Evolutionary conservation across 2,329 filamentous ascomycete species (phyloP).

Genomic region (Ascochyta lentis): DNA sequence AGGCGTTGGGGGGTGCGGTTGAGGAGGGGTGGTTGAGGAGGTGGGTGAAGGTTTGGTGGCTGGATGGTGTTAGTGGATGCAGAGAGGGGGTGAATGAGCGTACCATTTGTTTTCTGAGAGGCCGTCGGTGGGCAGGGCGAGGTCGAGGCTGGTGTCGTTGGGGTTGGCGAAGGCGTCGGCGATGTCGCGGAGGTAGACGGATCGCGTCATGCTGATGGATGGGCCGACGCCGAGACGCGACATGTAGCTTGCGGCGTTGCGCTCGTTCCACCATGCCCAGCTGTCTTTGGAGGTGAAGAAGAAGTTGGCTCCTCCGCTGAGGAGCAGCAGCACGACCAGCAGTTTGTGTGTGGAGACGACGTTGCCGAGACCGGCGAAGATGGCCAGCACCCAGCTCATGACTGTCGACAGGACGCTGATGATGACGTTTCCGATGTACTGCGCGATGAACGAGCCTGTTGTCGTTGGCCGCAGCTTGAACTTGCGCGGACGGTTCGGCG

Average conservation of each 20-base stretch:
- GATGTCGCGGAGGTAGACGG: conserved; percentile 83
- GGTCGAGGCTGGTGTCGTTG: conserved; percentile 39
- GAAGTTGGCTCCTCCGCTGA: conserved; percentile 76
- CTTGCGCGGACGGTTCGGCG: conserved; percentile 45
- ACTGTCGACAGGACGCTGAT: conserved; percentile 78
- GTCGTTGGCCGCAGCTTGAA: conserved; percentile 59
- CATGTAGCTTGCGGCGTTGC: conserved; percentile 83
- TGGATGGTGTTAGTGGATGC: conserved; percentile 22
- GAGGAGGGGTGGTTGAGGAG: conserved; percentile 38
- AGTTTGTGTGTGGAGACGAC: conserved; percentile 76
- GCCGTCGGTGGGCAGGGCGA: conserved; percentile 24
- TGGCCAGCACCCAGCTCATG: conserved; percentile 77
- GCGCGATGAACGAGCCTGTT: conserved; percentile 73
- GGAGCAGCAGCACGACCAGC: conserved; percentile 70
- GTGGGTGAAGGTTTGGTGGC: conserved; percentile 48
- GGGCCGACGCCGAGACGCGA: conserved; percentile 78
- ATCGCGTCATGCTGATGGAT: conserved; percentile 80
- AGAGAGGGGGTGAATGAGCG: background rate
- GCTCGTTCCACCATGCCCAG: conserved; percentile 84
- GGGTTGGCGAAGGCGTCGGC: conserved; percentile 64
- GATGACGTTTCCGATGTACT: conserved; percentile 73
- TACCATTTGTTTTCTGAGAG: conserved; percentile 40
- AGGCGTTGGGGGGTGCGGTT: conserved; percentile 6
- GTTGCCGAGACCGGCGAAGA: conserved; percentile 69
- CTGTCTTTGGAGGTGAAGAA: conserved; percentile 76